These are phyloP conservation scores for Aschersonia sp. DNA, from an alignment of 2,329 filamentous ascomycete species.

Conservation along the genomic window DNA sequence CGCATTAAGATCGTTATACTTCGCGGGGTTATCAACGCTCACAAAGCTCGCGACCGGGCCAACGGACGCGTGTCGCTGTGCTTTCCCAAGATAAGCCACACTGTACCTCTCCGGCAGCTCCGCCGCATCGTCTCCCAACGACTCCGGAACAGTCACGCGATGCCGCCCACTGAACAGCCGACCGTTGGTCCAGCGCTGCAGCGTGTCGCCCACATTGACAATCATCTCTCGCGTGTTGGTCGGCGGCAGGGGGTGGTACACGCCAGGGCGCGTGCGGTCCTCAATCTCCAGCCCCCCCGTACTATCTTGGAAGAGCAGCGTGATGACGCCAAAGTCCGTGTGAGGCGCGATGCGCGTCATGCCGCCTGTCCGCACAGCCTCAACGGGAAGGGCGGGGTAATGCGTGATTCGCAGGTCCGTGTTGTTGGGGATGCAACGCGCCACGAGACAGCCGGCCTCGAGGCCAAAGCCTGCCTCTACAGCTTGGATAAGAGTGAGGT, in stretches of 20 bases:
- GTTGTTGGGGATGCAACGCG: constrained; percentile 36
- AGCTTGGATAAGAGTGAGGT: constrained; percentile 60
- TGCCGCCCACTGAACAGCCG: constrained; percentile 18
- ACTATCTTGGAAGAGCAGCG: constrained; percentile 16
- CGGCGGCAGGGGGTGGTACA: constrained; percentile 11
- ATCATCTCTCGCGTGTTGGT: constrained; percentile 15
- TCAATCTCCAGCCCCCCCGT: constrained; percentile 14
- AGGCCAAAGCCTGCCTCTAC: constrained; percentile 62
- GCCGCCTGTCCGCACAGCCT: constrained; percentile 14
- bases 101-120: constrained; percentile 14
- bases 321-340: constrained; percentile 19
- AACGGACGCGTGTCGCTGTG: background rate
- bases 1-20: background rate
- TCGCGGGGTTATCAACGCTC: background rate
- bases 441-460: constrained; percentile 54
- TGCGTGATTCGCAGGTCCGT: constrained; percentile 47
- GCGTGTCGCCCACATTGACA: constrained; percentile 23
- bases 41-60: background rate
- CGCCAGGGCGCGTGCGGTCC: constrained; percentile 11
- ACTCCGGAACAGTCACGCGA: constrained; percentile 15
- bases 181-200: constrained; percentile 23
- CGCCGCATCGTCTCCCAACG: constrained; percentile 4
- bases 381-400: constrained; percentile 22
- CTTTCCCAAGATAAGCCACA: constrained; percentile 10
- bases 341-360: constrained; percentile 5